phyloP scores from a whole-genome alignment of 2,329 filamentous ascomycete genomes.

The Pseudocercospora vitis region DNA sequence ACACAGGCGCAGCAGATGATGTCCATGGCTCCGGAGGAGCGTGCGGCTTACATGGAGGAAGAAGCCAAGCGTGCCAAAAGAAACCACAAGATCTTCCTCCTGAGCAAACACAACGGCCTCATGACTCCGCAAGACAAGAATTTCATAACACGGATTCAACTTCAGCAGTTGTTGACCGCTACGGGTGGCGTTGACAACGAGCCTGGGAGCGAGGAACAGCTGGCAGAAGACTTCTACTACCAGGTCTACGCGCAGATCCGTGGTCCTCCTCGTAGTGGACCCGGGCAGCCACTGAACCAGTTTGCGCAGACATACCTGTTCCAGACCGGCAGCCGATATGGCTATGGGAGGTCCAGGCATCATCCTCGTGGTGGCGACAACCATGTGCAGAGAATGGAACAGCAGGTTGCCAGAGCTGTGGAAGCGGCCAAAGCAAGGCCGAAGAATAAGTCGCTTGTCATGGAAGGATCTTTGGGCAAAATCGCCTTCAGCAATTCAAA shows the following conservation, averaged over 20 bases:
- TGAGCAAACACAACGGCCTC: conserved; percentile 91
- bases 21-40: conserved; percentile 79
- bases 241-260: conserved; percentile 96
- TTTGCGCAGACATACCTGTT: conserved; percentile 98
- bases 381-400: conserved; percentile 98
- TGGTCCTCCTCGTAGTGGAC: conserved; percentile 80
- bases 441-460: conserved; percentile 95
- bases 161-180: conserved; percentile 91
- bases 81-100: conserved; percentile 94
- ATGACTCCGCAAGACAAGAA: conserved; percentile 99
- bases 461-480: conserved; percentile 93
- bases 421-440: conserved; percentile 96
- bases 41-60: conserved; percentile 78
- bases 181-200: conserved; percentile 83
- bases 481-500: conserved; percentile 99
- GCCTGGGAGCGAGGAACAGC: conserved; percentile 69
- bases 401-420: conserved; percentile 95
- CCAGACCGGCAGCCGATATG: conserved; percentile 84
- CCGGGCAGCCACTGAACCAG: conserved; percentile 88
- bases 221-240: conserved; percentile 96
- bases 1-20: conserved; percentile 72
- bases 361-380: conserved; percentile 86
- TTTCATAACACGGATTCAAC: conserved; percentile 95
- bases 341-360: conserved; percentile 63
- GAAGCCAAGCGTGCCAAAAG: conserved; percentile 94